phyloP scores from a whole-genome alignment of 2,329 filamentous ascomycete genomes.

The Cordyceps militaris region DNA sequence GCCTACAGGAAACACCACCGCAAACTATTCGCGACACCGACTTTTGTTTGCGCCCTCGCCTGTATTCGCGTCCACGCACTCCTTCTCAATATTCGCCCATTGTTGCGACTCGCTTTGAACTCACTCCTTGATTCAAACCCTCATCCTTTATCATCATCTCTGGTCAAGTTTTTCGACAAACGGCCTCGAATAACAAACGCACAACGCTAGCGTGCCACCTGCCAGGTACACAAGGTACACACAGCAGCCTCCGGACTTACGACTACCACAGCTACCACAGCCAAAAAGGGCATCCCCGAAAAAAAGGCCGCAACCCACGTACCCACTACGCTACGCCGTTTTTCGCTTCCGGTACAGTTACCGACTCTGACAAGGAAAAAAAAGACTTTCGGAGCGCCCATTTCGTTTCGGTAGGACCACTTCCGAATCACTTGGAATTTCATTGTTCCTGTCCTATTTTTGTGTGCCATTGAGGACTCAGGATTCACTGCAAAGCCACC shows the following conservation, averaged over 20 bases:
- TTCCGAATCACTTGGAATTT: not conserved
- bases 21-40: conserved; percentile 4
- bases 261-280: not conserved
- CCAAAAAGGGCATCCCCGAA: not conserved
- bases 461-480: not conserved
- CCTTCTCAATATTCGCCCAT: not conserved
- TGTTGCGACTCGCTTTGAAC: not conserved
- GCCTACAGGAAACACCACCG: not conserved
- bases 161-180: not conserved
- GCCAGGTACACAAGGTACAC: conserved; percentile 3
- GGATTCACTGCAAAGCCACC: not conserved
- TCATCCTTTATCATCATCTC: not conserved
- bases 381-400: not conserved
- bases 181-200: not conserved
- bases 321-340: not conserved
- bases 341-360: not conserved
- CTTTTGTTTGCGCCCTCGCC: conserved; percentile 1
- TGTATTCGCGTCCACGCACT: not conserved
- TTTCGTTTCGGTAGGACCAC: not conserved
- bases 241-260: not conserved
- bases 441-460: not conserved
- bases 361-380: not conserved
- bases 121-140: not conserved
- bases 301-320: conserved; percentile 1
- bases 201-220: not conserved